phyloP scores from a whole-genome alignment of 164 flowering plant genomes.

The Annona cherimola region DNA sequence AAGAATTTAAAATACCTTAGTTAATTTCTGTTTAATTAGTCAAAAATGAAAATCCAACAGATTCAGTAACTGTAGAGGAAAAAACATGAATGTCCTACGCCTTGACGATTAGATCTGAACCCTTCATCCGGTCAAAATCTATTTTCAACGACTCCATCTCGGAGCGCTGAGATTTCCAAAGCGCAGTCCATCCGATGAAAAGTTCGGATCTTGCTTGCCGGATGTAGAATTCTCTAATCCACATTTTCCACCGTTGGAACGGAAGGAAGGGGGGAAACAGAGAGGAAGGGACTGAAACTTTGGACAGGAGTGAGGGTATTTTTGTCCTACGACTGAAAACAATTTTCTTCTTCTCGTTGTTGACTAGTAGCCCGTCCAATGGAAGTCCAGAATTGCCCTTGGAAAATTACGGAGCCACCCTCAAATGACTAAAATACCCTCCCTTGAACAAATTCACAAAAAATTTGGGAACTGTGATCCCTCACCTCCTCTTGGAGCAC shows the following conservation, averaged over 20 bases:
- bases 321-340: background rate
- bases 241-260: background rate
- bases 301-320: background rate
- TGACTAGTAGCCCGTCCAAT: background rate
- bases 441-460: background rate
- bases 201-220: background rate
- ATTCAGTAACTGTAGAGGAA: background rate
- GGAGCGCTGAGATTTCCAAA: background rate
- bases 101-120: background rate
- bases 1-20: background rate
- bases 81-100: background rate
- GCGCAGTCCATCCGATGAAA: background rate
- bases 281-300: background rate
- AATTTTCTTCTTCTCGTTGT: no score
- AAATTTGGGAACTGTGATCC: background rate
- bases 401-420: background rate
- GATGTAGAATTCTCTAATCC: background rate
- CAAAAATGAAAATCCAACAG: background rate
- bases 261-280: background rate
- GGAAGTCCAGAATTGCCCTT: background rate
- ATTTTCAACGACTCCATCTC: background rate
- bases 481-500: constrained; percentile 16
- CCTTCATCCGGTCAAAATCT: background rate
- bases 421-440: background rate
- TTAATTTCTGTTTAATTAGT: background rate